Conservation (phyloP, 345 rosid genomes). For the Eucalyptus urophylla region DNA sequence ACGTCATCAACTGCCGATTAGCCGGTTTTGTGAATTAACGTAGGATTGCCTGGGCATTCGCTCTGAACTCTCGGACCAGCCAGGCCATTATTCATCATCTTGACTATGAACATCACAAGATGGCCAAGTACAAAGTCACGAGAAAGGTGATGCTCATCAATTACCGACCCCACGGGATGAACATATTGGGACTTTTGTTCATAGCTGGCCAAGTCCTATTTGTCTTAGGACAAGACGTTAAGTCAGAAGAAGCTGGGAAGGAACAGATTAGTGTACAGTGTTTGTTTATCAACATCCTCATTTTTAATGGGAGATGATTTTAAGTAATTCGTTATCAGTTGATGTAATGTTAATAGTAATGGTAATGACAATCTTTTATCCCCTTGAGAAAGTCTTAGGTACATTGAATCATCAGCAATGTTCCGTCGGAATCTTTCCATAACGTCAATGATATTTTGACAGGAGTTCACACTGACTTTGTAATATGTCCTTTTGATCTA, state of each 20-base stretch:
- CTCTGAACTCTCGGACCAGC: neutral
- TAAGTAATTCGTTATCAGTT: neutral
- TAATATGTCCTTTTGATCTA: neutral
- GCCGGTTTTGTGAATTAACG: neutral
- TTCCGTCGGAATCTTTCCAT: neutral
- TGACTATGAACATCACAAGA: neutral
- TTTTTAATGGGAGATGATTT: neutral
- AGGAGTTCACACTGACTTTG: neutral
- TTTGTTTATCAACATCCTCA: neutral
- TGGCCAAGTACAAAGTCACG: neutral
- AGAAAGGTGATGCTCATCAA: neutral
- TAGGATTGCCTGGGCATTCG: neutral
- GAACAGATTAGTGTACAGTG: neutral
- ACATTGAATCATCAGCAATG: neutral
- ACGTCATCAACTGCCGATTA: neutral
- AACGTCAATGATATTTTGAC: rapidly evolving
- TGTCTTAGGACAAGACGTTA: neutral
- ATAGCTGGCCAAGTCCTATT: neutral
- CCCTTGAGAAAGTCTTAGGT: neutral
- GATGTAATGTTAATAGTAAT: neutral
- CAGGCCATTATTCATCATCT: neutral
- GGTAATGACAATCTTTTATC: neutral
- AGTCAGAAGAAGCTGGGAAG: neutral
- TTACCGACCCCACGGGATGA: neutral
- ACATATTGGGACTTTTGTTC: neutral